Evolutionary conservation across 257 asterid species (phyloP), one percentile per base, ranked within the genome.

Genomic region (Cinchona pubescens): DNA sequence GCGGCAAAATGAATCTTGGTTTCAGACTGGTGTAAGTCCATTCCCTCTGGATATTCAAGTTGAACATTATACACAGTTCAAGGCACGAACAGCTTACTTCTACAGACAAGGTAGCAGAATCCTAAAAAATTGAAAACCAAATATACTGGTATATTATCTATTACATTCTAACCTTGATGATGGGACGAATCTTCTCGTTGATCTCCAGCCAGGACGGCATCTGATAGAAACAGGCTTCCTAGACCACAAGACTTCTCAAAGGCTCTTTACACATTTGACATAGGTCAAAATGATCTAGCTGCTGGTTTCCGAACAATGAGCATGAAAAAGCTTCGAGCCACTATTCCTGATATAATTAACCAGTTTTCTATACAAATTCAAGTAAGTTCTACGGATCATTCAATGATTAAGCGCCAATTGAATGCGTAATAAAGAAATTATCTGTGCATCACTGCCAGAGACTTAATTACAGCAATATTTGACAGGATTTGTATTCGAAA

Each of bases 231-330:
- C 65, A 84, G 87, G 76, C 78, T 90, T 11, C 91, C 92, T 0
- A 86, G 74, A 59, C 89, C 91, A 0, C 42, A 79, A 71, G 90
- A 85, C 38, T 79, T 91, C 55, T 77, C 89, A 1, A 83, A 75
- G 74, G 87, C 96, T 40, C 87, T 91, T 16, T 88, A 78, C 81
- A 74, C 81, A 29, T 21, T 90, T 42, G 96, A 91, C 61, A 90
- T 91, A 14, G 96, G 96, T 14, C 96, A 91, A 77, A 91, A 90
- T 48, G 97, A 91, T 63, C 29, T 90, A 23, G 82, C 89, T 60
- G 82, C 77, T 0, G 83, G 78, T 12, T 61, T 86, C 21, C 58
- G 81, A 51, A 82, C 64, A 32, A 51, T 73, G 48, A 82, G 76
- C 35, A 38, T 30, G 29, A 72, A 82, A 60, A 55, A 67, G 48